Base-by-base conservation (phyloP, 2,329 filamentous ascomycete species). In the Arthrobotrys pseudoclavata region DNA sequence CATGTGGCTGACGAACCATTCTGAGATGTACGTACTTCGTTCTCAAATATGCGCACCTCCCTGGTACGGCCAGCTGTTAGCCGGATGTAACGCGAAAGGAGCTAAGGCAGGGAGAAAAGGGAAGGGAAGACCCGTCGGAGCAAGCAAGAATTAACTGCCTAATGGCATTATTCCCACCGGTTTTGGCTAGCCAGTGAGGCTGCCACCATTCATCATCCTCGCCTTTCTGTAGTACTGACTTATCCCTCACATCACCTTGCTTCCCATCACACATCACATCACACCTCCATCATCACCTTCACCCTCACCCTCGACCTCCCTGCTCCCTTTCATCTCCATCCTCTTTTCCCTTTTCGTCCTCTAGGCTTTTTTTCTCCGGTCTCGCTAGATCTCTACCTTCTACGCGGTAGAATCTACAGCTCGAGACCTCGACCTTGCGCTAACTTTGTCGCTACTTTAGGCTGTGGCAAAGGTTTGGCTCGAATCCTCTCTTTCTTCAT, bases 361-460 rank as follows among this genome's bases (percentile, higher is more conserved):
- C n/a, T 47, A 20, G 15, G 6, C 42, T 42, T 69, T 37, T n/a
- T n/a, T 66, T 57, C 53, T 53, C 31, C 22, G 47, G 52, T 63
- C 63, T 75, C 55, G 70, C 70, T 69, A 50, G 63, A 63, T 53
- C 18, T 63, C 63, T 47, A 34, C 63, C 55, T 68, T 60, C 37
- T 15, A 75, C 62, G 48, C 64, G 71, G 55, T 67, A 47, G 69
- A 63, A 52, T 42, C 70, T 57, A 26, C 55, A 76, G 64, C 71
- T 76, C 42, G 64, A 76, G 71, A 60, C 62, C 64, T 42, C 34
- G 12, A 42, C 20, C 12, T 60, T 48, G 53, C 64, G 63, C 71
- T 75, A 75, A 63, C 62, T 66, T 66, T 64, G 40, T 74, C 69
- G 69, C 69, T 62, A 53, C 48, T 45, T 67, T 52, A 55, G 62